These are phyloP conservation scores for Lachancea quebecensis DNA, from an alignment of 805 yeast genomes.

Conservation along the genomic window DNA sequence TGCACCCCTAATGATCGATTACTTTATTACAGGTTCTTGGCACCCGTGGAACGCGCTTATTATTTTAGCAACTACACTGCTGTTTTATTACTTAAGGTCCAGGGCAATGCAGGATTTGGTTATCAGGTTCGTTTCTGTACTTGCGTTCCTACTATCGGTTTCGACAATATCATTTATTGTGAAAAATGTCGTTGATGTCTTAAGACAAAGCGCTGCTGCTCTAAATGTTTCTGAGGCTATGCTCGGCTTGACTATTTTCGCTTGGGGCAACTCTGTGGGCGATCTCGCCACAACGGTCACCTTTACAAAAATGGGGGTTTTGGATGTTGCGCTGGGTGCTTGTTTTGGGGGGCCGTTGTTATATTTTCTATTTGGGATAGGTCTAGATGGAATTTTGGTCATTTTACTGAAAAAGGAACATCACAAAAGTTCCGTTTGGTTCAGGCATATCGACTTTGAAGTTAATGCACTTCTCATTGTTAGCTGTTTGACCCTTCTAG, in stretches of 20 bases:
- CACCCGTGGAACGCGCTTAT: not conserved
- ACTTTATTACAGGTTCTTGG: not conserved
- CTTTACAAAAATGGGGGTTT: conserved; percentile 72
- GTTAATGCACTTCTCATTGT: conserved; percentile 35
- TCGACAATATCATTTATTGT: conserved; percentile 50
- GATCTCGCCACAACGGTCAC: conserved; percentile 81
- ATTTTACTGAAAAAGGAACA: conserved; percentile 11
- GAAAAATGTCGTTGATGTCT: conserved; percentile 45
- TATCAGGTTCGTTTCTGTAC: conserved; percentile 10
- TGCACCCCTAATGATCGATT: not conserved
- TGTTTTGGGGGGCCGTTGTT: conserved; percentile 91
- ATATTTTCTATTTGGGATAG: conserved; percentile 72
- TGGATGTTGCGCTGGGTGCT: conserved; percentile 89
- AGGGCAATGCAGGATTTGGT: not conserved
- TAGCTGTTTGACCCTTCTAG: conserved; percentile 37
- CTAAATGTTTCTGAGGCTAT: conserved; percentile 66
- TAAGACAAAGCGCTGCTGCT: conserved; percentile 54
- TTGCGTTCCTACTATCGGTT: conserved; percentile 64
- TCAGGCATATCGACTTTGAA: conserved; percentile 28
- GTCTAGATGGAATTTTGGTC: conserved; percentile 58
- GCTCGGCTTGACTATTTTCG: conserved; percentile 81
- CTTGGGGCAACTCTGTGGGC: conserved; percentile 88
- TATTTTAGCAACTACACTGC: not conserved
- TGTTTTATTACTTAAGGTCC: not conserved
- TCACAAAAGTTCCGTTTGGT: conserved; percentile 8